Evolutionary conservation across 345 rosid species (phyloP), one percentile per base, ranked within the genome.

Genomic region (Eucalyptus marginata): DNA sequence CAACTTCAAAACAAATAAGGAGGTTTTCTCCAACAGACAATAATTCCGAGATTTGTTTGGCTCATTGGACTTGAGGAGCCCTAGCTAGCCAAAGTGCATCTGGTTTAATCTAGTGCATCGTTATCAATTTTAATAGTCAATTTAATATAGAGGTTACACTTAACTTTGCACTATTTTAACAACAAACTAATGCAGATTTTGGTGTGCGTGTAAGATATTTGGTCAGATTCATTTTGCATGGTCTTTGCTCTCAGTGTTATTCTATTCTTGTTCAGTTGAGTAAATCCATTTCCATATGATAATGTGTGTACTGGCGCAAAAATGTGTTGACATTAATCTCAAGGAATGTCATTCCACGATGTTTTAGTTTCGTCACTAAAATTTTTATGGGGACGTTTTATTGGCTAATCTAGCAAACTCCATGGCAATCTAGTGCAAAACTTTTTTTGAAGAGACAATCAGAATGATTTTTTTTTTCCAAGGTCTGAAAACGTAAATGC

Each of bases 231-330:
- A 13, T 49, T 49, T 49, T 49, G 50, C 50, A 49, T 49, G 50
- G 15, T 64, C 71, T 29, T 64, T 64, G 71, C 36, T n/a, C 18
- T 13, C 36, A n/a, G 16, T 64, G 71, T 29, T 3, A n/a, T 64
- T 29, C 36, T n/a, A 27, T 64, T n/a, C 71, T 29, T 29, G 9
- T 64, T 64, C 31, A 64, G 14, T n/a, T 64, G 71, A 3, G 71
- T 29, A 29, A n/a, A 29, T 64, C 18, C 13, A 29, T 64, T 64
- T 64, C 76, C 8, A 7, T 13, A 3, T n/a, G 76, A 66, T 66
- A 66, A 14, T 31, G 40, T n/a, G 40, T 7, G 20, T 7, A n/a
- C 2, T n/a, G n/a, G 40, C 3, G 76, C 10, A 0, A 0, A 31
- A 64, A 14, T 14, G 20, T 66, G 40, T 66, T 13, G 76, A 3